phyloP scores from a whole-genome alignment of 768 basidiomycete genomes.

The Rhodotorula diobovata region DNA sequence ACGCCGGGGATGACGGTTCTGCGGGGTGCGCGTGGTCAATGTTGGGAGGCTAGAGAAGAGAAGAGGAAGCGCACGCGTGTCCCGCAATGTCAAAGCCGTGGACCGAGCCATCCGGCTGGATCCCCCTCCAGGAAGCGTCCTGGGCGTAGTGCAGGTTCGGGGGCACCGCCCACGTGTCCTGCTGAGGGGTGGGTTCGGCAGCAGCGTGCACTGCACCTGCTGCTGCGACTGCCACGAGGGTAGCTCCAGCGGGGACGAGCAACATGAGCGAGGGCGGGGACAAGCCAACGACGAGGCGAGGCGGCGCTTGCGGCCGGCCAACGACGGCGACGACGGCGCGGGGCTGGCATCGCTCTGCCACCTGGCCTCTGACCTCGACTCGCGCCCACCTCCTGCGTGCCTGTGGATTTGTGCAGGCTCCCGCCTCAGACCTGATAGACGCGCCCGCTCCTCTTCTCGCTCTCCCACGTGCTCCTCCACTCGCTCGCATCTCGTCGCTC shows the following conservation, averaged over 20 bases:
- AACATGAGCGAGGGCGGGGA: neutral
- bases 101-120: constrained; percentile 24
- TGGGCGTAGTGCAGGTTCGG: constrained; percentile 18
- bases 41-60: too few species aligned
- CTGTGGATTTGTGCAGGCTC: too few species aligned
- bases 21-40: neutral
- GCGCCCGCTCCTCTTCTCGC: too few species aligned
- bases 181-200: too few species aligned
- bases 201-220: neutral
- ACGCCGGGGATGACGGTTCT: constrained; percentile 39
- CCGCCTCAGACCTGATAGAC: too few species aligned
- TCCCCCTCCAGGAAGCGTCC: constrained; percentile 24
- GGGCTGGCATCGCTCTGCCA: too few species aligned
- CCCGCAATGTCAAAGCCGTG: constrained; percentile 24
- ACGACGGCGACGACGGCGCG: too few species aligned
- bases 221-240: neutral
- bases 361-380: too few species aligned
- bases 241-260: neutral
- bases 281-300: neutral
- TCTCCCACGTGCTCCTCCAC: too few species aligned
- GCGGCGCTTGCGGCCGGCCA: neutral
- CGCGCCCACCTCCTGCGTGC: too few species aligned
- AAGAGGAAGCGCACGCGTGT: constrained; percentile 24
- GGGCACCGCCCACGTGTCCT: constrained; percentile 2
- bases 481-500: too few species aligned